phyloP scores from a whole-genome alignment of 2,329 filamentous ascomycete genomes.

The Penicillium sp. region DNA sequence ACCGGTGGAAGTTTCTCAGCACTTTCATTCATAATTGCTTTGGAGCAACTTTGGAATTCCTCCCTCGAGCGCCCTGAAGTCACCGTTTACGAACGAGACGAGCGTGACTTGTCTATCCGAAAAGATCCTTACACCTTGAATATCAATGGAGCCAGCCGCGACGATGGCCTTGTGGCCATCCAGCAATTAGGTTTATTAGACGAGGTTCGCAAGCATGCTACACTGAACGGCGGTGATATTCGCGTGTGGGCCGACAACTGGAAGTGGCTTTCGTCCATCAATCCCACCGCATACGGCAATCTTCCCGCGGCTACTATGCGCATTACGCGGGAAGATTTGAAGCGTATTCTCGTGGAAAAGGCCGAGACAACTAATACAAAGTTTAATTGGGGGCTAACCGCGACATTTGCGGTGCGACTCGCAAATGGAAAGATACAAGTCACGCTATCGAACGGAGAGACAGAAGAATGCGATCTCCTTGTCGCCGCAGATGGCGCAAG shows the following conservation, averaged over 20 bases:
- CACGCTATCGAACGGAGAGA: constrained; percentile 40
- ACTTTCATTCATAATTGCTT: constrained; percentile 41
- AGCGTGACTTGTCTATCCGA: neutral
- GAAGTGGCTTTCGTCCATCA: constrained; percentile 5
- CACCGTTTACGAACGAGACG: constrained; percentile 5
- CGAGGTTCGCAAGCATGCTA: neutral
- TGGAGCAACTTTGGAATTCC: constrained; percentile 39
- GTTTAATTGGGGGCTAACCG: constrained; percentile 1
- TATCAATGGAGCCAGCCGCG: constrained; percentile 1
- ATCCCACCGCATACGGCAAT: neutral
- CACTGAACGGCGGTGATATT: constrained; percentile 4
- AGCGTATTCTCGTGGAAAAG: constrained; percentile 1
- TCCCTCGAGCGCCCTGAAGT: constrained; percentile 33
- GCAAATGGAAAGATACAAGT: constrained; percentile 4
- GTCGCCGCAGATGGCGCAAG: constrained; percentile 48
- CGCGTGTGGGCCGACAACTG: constrained; percentile 1
- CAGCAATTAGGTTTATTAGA: constrained; percentile 3
- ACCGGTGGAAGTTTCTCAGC: constrained; percentile 46
- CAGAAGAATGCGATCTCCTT: constrained; percentile 40
- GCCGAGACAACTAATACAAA: neutral
- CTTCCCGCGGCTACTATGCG: constrained; percentile 4
- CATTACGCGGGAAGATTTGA: neutral
- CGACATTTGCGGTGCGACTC: constrained; percentile 4
- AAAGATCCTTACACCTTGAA: constrained; percentile 1
- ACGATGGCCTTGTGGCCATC: neutral